Conservation (phyloP, 2,329 filamentous ascomycete genomes). For the Xylariaceae sp. region DNA sequence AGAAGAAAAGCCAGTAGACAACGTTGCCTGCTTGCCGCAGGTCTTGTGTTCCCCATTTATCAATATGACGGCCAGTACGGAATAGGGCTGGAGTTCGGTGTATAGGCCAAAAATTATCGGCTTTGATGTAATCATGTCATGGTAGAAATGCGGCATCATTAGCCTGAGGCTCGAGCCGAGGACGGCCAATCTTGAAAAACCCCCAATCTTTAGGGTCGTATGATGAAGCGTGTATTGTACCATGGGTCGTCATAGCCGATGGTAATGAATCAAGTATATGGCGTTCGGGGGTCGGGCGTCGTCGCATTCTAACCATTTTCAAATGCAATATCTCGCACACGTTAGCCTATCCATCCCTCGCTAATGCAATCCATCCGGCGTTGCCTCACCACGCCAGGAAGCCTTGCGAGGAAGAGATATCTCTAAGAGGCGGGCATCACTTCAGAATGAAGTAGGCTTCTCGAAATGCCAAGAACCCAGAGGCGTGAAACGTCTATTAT, state of each 20-base stretch:
- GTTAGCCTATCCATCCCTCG: not conserved
- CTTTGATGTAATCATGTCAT: constrained; percentile 9
- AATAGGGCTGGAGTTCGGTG: constrained; percentile 12
- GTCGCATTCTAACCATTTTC: constrained; percentile 5
- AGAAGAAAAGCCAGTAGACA: constrained; percentile 14
- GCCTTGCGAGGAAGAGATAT: not conserved
- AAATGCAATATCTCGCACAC: constrained; percentile 6
- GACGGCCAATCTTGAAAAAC: constrained; percentile 17
- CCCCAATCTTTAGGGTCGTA: constrained; percentile 17
- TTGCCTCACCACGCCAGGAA: not conserved
- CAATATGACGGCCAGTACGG: constrained; percentile 6
- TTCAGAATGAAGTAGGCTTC: not conserved
- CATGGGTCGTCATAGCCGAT: constrained; percentile 4
- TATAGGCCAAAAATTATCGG: constrained; percentile 10
- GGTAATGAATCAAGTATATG: constrained; percentile 2
- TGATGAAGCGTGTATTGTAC: not conserved
- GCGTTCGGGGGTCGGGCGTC: constrained; percentile 5
- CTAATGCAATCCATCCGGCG: not conserved
- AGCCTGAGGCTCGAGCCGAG: constrained; percentile 22
- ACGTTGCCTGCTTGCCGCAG: not conserved
- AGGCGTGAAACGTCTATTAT: not conserved
- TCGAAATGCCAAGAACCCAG: constrained; percentile 2
- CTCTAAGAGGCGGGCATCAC: not conserved
- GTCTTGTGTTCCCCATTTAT: not conserved
- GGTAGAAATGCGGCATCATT: constrained; percentile 29